A percentile compares a stretch with the other conserved stretches of the same genome.
Evolutionary conservation across 1,139 yeast species (phyloP).

Genomic region (Pichia sp.): DNA sequence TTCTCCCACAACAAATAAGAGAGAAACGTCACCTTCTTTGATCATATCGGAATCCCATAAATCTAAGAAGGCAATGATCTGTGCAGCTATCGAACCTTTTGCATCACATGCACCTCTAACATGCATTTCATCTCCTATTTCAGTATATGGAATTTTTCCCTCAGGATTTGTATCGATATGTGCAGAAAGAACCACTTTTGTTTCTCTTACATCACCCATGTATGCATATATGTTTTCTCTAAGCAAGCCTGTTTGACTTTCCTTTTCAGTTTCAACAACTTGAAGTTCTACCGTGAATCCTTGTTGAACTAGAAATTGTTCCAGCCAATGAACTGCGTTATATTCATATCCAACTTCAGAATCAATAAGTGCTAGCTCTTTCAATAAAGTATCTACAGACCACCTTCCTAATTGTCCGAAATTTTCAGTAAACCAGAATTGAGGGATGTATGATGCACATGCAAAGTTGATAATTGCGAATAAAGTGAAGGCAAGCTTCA

Average conservation of each 20-base stretch:
- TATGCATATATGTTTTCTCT: constrained; percentile 55
- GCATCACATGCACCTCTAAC: constrained; percentile 66
- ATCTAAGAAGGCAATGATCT: constrained; percentile 43
- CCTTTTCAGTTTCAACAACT: not conserved
- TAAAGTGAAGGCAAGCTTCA: too few relatives aligned
- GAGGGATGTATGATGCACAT: too few relatives aligned
- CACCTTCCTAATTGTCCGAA: constrained; percentile 1
- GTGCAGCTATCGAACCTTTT: constrained; percentile 58
- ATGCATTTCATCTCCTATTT: constrained; percentile 45
- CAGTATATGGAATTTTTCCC: constrained; percentile 41
- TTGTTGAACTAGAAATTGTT: not conserved
- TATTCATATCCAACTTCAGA: constrained; percentile 3
- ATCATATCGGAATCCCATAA: constrained; percentile 34
- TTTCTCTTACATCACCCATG: constrained; percentile 36
- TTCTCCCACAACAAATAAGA: constrained; percentile 62
- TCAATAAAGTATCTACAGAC: constrained; percentile 1
- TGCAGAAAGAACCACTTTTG: constrained; percentile 47
- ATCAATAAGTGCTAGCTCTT: constrained; percentile 1
- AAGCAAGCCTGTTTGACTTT: constrained; percentile 18
- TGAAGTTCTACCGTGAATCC: not conserved
- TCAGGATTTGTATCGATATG: constrained; percentile 71
- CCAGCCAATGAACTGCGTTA: not conserved
- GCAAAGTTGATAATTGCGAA: too few relatives aligned
- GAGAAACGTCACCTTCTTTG: constrained; percentile 46
- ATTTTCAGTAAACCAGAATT: too few relatives aligned